Base-by-base conservation (phyloP, 768 basidiomycete species). In the Pisolithus albus region DNA sequence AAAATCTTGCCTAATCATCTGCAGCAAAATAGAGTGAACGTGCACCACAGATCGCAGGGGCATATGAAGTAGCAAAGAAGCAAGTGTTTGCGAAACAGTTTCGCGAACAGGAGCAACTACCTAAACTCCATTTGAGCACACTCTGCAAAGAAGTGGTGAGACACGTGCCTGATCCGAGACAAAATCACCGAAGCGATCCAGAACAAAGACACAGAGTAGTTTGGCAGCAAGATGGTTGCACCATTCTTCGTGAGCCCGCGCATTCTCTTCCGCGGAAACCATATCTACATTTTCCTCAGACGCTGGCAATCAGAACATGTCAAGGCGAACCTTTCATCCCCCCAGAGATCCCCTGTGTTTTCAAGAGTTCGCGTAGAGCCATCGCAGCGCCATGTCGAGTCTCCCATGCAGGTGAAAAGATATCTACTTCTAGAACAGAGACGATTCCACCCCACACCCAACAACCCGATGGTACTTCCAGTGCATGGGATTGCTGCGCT, bases 151-250 rank as follows among this genome's bases (percentile, higher is more conserved):
- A 49, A 43, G 5, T 43, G 43, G 42, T 19, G 19, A 30, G 36
- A 45, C 9, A 56, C 70, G 34, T 39, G 77, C 78, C 72, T 94
- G 93, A 64, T 99, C 96, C 0, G 92, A 89, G 34, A 96, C 84
- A 63, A 94, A 99, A 69, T 99, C 96, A 2, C 94, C 92, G 60
- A 99, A 99, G n/a, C 96, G 84, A 65, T 99, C 96, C 23, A 97
- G 75, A 30, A 95, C 88, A 55, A 98, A 88, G 8, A 98, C 83
- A 59, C 85, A 87, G 2, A 98, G 78, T 47, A 96, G 80, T 58
- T 86, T 86, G 9, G 89, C 82, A 2, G 91, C 86, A 15, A 98
- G 71, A 52, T 85, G 82, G 54, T 94, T 94, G 67, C 89, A 92
- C 92, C 92, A 95, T 59, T 78, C 78, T 66, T 90, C 87, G 60